Evolutionary conservation across 192 early-diverging fungal species (phyloP).

Genomic region (Entomortierella parvispora): DNA sequence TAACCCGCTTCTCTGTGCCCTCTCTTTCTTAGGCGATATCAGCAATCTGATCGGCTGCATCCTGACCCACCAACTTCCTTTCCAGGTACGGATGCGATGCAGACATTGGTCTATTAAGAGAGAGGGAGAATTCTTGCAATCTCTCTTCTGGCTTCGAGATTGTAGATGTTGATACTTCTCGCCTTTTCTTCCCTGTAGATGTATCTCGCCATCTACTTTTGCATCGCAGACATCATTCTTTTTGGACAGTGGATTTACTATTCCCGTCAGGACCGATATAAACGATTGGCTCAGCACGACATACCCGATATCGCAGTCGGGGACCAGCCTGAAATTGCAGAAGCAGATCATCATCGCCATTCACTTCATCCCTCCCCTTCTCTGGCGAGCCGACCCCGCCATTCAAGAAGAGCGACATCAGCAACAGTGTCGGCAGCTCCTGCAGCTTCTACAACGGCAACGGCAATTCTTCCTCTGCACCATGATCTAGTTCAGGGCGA

Average conservation of each 20-base stretch:
- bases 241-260: slow-evolving; percentile 58
- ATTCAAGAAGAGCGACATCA: neutral
- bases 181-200: slow-evolving; percentile 36
- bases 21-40: slow-evolving; percentile 64
- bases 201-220: slow-evolving; percentile 63
- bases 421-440: too few species aligned
- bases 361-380: slow-evolving; percentile 8
- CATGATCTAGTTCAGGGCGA: neutral
- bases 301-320: slow-evolving; percentile 19
- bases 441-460: neutral
- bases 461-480: neutral
- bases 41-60: slow-evolving; percentile 77
- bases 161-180: slow-evolving; percentile 13
- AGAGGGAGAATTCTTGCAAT: slow-evolving; percentile 11
- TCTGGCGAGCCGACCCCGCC: slow-evolving; percentile 6
- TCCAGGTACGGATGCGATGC: slow-evolving; percentile 62
- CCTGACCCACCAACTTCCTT: slow-evolving; percentile 77
- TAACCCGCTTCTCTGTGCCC: slow-evolving; percentile 1
- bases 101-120: too few species aligned
- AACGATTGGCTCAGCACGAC: too few species aligned
- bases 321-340: slow-evolving; percentile 14
- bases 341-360: slow-evolving; percentile 13
- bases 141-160: slow-evolving; percentile 33
- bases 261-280: slow-evolving; percentile 20
- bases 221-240: slow-evolving; percentile 50